Base-by-base conservation (phyloP, 495 filamentous ascomycete genomes). In the Cercophora scortea region DNA sequence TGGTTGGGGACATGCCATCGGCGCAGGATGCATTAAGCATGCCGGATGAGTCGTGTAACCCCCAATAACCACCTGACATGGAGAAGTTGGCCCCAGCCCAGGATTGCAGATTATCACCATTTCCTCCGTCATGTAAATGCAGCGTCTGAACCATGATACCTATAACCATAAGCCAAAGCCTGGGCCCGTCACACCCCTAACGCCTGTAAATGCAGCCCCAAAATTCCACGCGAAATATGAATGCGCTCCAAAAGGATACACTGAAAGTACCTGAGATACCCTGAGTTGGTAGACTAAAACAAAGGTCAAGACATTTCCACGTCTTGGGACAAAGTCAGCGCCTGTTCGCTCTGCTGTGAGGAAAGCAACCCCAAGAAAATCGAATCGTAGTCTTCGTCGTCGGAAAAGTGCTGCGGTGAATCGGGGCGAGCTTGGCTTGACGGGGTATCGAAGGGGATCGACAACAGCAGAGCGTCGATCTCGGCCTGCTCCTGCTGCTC, bases 1-100 rank as follows among this genome's bases (percentile, higher is more conserved):
- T 98, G 10, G 86, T 98, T 44, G 87, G 90, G 18, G 89, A 95
- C 62, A 89, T 91, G 86, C 78, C 80, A 41, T 82, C 84, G 52
- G 83, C 85, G 3, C 84, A 89, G 57, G 85, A 89, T 63, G 82
- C 79, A 40, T 66, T 90, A 8, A 78, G 77, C 18, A 84, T 82
- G 53, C 72, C 88, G 33, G 86, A 89, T 56, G 77, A 85, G 47
- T 79, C 80, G 9, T 92, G 88, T 71, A 79, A 82, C 54, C 79
- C 81, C 53, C 87, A 90, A 72, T 90, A 69, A 77, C 25, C 25
- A 25, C 5, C 25, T 51, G 33, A 54, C 18, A 51, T 32, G 6
- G 17, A 38, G 18, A 6, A 13, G 17, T 51, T 51, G 19, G 16
- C 2, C 12, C 12, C 13, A 32, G 3, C 4, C 7, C 45, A 35